phyloP scores from a whole-genome alignment of 257 asterid species.

The Solanum okadae region DNA sequence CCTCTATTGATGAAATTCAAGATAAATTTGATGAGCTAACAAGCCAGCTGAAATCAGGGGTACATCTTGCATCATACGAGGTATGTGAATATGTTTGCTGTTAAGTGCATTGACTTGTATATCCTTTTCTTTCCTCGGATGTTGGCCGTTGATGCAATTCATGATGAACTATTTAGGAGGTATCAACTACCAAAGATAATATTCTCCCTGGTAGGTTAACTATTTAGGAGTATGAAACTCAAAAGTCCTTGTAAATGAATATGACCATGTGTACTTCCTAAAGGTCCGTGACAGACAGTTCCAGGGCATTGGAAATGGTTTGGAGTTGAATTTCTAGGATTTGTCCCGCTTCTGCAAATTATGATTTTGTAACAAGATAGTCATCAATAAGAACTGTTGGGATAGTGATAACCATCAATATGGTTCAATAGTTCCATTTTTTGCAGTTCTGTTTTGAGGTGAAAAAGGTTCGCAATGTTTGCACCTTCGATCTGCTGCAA shows the following conservation, averaged over 20 bases:
- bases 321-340: too few relatives aligned
- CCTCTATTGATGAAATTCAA: constrained; percentile 61
- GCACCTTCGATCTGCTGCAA: background rate
- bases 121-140: background rate
- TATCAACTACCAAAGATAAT: background rate
- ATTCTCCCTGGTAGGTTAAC: background rate
- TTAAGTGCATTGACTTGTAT: background rate
- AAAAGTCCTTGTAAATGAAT: background rate
- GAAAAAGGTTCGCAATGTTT: background rate
- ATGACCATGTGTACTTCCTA: too few relatives aligned
- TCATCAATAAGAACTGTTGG: too few relatives aligned
- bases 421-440: too few relatives aligned
- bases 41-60: constrained; percentile 65
- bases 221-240: background rate
- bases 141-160: background rate
- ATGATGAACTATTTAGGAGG: background rate
- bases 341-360: too few relatives aligned
- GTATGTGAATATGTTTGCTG: constrained; percentile 23
- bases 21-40: constrained; percentile 55
- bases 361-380: too few relatives aligned
- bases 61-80: constrained; percentile 72
- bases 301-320: too few relatives aligned
- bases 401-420: too few relatives aligned
- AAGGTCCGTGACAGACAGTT: too few relatives aligned
- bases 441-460: background rate